Evolutionary conservation across 306 rosid species (phyloP).

Genomic region (Begonia peltatifolia): DNA sequence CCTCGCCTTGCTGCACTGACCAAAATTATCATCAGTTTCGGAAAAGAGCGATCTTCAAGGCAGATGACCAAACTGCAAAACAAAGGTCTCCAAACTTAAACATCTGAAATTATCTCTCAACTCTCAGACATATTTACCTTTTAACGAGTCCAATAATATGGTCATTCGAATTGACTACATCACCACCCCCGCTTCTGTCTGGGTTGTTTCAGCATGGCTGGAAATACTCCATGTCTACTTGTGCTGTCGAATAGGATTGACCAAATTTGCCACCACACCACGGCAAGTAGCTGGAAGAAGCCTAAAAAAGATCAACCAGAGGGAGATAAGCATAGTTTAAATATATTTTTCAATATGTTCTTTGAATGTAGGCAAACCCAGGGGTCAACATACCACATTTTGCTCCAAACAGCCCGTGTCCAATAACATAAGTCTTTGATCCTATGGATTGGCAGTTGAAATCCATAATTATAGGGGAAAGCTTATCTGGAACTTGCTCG

Average conservation of each 20-base stretch:
- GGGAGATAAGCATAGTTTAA: too few relatives aligned
- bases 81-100: not conserved
- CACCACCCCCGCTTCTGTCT: conserved; percentile 97
- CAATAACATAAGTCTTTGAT: conserved; percentile 68
- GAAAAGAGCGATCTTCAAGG: too few relatives aligned
- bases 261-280: conserved; percentile 81
- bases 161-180: conserved; percentile 70
- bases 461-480: conserved; percentile 43
- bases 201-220: conserved; percentile 91
- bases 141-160: conserved; percentile 88
- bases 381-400: conserved; percentile 41
- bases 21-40: not conserved
- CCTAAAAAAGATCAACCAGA: conserved; percentile 21
- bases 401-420: conserved; percentile 87
- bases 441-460: conserved; percentile 53
- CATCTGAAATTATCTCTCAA: not conserved
- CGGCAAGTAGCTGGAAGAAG: conserved; percentile 61
- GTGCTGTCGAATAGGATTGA: conserved; percentile 37
- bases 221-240: conserved; percentile 22
- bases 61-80: not conserved
- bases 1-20: conserved; percentile 71
- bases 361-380: too few relatives aligned
- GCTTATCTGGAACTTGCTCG: conserved; percentile 45
- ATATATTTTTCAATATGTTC: too few relatives aligned
- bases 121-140: conserved; percentile 27